Evolutionary conservation across 179 eudicot genomes (phyloP), one percentile per base, ranked within the genome.

Genomic region (Patellifolia procumbens): DNA sequence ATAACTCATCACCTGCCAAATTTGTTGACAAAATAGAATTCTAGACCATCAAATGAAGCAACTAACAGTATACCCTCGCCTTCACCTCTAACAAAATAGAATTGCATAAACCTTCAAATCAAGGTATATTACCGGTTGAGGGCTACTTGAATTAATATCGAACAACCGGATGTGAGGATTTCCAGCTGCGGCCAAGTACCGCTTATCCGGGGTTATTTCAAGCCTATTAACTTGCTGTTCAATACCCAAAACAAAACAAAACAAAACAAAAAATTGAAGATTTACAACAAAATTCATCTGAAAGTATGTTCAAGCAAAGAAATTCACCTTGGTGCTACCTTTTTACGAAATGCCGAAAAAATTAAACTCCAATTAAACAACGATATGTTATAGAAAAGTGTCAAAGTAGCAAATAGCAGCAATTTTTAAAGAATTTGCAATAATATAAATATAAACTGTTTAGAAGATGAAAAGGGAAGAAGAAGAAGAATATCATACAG

Each of bases 181-280:
- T 76, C 95, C 97, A 68, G 97, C 97, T 66, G 94, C 97, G 79
- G 99, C 97, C 77, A 95, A 74, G 77, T 76, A 95, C 46, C 92
- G 85, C 81, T 92, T 92, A 82, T 92, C 93, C 22, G 97, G 99
- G 43, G 97, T 91, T 79, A 95, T 92, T 83, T 92, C 99, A 65
- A 95, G 92, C 81, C 93, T 85, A 77, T 95, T 95, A 46, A 95
- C 94, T 82, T 95, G 99, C 97, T 95, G 95, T 60, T n/a, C 70
- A 59, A 78, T n/a, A n/a, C 22, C 12, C 32, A 62, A 13, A 48
- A 78, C n/a, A n/a, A n/a, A n/a, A n/a, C n/a, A n/a, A n/a, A n/a
- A n/a, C n/a, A n/a, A n/a, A n/a, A 68, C 55, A 34, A 67, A 64
- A 46, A 22, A 53, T 34, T 63, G 67, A 48, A 35, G 2, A 51